Conservation (phyloP, 495 filamentous ascomycete species). For the Aspergillus kassunensis region DNA sequence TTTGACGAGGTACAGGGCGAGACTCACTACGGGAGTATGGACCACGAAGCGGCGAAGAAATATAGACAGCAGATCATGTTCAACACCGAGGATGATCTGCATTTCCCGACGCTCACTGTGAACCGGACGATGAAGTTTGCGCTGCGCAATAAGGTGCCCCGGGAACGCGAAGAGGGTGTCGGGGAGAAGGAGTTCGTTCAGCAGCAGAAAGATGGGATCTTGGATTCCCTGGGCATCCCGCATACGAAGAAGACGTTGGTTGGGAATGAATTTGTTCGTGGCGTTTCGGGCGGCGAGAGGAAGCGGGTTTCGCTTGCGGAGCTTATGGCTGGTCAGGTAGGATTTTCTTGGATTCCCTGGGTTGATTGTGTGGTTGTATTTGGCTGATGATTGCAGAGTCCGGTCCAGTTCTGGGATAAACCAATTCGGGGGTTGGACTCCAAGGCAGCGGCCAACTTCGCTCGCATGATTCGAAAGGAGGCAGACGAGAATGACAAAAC, state of each 20-base stretch:
- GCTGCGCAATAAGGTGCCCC: conserved; percentile 61
- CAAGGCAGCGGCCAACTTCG: conserved; percentile 77
- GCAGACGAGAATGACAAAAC: conserved; percentile 64
- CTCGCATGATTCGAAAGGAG: conserved; percentile 60
- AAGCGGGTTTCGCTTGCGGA: conserved; percentile 84
- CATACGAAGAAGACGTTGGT: conserved; percentile 77
- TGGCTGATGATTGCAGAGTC: conserved; percentile 34
- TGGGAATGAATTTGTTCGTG: conserved; percentile 78
- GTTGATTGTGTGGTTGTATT: conserved; percentile 10
- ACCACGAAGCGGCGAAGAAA: conserved; percentile 26
- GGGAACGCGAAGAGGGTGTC: conserved; percentile 54
- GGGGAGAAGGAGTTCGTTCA: conserved; percentile 50
- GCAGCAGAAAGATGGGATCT: conserved; percentile 68
- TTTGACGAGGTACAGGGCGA: conserved; percentile 36
- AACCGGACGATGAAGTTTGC: conserved; percentile 83
- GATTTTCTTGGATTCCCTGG: conserved; percentile 23
- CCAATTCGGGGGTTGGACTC: conserved; percentile 76
- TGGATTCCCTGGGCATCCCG: conserved; percentile 71
- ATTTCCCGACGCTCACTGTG: conserved; percentile 77
- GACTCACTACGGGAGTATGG: conserved; percentile 33
- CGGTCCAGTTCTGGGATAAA: conserved; percentile 84
- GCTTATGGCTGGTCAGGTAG: conserved; percentile 53
- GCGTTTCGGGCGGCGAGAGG: conserved; percentile 78
- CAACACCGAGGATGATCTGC: conserved; percentile 60
- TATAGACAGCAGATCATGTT: conserved; percentile 44